Evolutionary conservation across 2,329 filamentous ascomycete species (phyloP), one percentile per base, ranked within the genome.

Genomic region (Aureobasidium uvarum): DNA sequence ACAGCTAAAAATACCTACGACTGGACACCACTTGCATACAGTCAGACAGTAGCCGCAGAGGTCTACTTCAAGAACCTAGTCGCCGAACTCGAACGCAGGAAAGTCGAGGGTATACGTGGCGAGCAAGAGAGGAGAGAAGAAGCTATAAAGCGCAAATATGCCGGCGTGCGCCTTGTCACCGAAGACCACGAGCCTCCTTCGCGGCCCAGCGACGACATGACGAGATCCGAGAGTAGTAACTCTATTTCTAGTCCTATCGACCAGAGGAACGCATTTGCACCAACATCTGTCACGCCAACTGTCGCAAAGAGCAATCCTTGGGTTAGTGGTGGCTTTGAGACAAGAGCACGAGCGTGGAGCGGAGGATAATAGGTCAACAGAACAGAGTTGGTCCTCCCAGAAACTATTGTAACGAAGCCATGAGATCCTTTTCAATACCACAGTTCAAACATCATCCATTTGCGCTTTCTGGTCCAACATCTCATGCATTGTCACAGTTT

Each of bases 21-120:
- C 73, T 96, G 92, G 90, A 92, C 88, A 1, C 89, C 92, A 0
- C 83, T 92, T n/a, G 86, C 88, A 20, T 96, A 96, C 75, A 91
- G 88, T 68, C 86, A 90, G 16, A 94, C 90, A 0, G 88, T 92
- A 8, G 89, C 92, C 73, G 90, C 91, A 1, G 91, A 96, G 77
- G 89, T 92, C 0, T 95, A 96, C 74, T 87, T 95, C 68, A 91
- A 90, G 77, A 86, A 86, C 16, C 77, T 96, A 63, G 86, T 95
- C 5, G 83, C 83, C 0, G 91, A 95, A 71, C 84, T 87, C 20
- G 89, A 89, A 73, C 85, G 86, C 74, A 80, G 85, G 70, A 84
- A 83, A 68, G 77, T 78, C 0, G 66, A 67, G 20, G 60, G 51
- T 11, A 23, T 58, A 54, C 51, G 56, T 31, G 33, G 55, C 38